Conservation (phyloP, 2,329 filamentous ascomycete species). For the Onygenales sp. region DNA sequence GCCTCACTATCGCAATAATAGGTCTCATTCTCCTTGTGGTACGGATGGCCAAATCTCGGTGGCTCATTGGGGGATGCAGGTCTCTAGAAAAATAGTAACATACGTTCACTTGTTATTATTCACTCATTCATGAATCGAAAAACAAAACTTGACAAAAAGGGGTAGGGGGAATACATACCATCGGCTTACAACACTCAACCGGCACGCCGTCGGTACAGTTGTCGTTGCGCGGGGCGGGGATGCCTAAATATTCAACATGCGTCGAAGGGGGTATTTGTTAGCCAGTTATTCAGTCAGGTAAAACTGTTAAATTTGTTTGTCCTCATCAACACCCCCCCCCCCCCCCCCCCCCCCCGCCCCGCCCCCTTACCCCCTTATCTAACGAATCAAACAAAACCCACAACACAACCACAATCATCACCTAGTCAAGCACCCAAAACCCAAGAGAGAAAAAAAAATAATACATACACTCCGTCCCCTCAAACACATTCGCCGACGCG, state of each 20-base stretch:
- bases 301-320: neutral
- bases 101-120: neutral
- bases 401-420: too few relatives aligned
- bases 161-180: neutral
- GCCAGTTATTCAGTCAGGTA: neutral
- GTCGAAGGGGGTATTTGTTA: neutral
- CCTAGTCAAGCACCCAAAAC: too few relatives aligned
- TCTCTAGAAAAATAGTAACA: neutral
- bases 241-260: neutral
- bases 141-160: neutral
- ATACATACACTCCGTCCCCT: neutral
- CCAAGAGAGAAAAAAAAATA: neutral
- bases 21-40: neutral
- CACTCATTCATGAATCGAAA: neutral
- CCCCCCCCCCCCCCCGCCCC: too few relatives aligned
- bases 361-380: too few relatives aligned
- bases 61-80: neutral
- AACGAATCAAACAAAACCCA: neutral
- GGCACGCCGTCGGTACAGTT: slow-evolving; percentile 4
- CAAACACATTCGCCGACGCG: neutral
- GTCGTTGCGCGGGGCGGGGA: slow-evolving; percentile 5
- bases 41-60: too few relatives aligned
- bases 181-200: slow-evolving; percentile 9
- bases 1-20: slow-evolving; percentile 1
- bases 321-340: too few relatives aligned